These are phyloP conservation scores for Paraglomus brasilianum DNA, from an alignment of 192 early-diverging fungal species.

Conservation along the genomic window DNA sequence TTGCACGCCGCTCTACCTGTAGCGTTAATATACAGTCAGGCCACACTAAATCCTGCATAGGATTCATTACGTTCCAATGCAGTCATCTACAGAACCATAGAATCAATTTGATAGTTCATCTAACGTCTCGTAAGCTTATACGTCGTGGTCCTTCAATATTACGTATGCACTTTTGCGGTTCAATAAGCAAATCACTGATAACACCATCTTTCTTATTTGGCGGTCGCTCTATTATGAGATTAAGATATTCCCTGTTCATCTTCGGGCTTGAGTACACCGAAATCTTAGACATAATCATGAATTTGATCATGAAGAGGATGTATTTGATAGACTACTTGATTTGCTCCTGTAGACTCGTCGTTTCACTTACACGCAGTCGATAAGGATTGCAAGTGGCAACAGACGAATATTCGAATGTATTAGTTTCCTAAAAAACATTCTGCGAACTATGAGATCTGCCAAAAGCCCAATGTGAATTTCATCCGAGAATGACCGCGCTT, in stretches of 20 bases:
- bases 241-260: constrained; percentile 18
- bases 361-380: neutral
- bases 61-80: no score
- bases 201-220: neutral
- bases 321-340: constrained; percentile 22
- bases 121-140: constrained; percentile 29
- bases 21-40: no score
- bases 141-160: constrained; percentile 23
- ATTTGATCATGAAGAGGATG: constrained; percentile 23
- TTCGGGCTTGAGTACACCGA: constrained; percentile 12
- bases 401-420: constrained; percentile 20
- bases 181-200: constrained; percentile 18
- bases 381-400: constrained; percentile 31
- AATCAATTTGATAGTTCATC: constrained; percentile 18
- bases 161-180: constrained; percentile 25
- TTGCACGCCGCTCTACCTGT: no score
- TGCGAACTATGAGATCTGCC: constrained; percentile 6
- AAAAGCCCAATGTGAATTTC: constrained; percentile 25
- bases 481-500: constrained; percentile 22
- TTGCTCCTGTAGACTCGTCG: constrained; percentile 12
- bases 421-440: neutral
- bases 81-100: no score
- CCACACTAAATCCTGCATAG: no score
- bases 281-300: constrained; percentile 28
- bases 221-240: neutral